These are phyloP conservation scores for Pezicula neosporulosa DNA, from an alignment of 2,329 filamentous ascomycete genomes.

Conservation along the genomic window DNA sequence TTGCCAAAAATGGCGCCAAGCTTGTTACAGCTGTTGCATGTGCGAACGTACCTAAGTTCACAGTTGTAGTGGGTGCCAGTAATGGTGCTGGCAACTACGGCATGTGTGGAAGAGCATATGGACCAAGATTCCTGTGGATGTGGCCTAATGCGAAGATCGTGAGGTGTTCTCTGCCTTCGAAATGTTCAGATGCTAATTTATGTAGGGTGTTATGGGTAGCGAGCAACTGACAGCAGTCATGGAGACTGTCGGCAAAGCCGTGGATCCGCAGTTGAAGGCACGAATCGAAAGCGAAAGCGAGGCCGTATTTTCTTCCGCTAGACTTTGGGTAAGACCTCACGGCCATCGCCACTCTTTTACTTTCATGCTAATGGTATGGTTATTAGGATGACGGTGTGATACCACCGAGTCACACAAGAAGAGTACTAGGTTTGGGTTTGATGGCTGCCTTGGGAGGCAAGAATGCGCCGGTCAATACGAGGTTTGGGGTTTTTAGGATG, in stretches of 20 bases:
- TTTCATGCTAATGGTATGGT: conserved; percentile 5
- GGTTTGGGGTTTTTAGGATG: conserved; percentile 83
- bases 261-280: conserved; percentile 75
- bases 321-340: conserved; percentile 65
- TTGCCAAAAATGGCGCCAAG: conserved; percentile 97
- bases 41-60: conserved; percentile 93
- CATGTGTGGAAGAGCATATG: conserved; percentile 95
- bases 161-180: background rate
- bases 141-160: conserved; percentile 92
- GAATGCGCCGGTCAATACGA: conserved; percentile 58
- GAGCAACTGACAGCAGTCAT: conserved; percentile 92
- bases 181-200: background rate
- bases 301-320: conserved; percentile 80
- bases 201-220: conserved; percentile 80
- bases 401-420: conserved; percentile 70
- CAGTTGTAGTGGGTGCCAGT: conserved; percentile 88
- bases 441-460: conserved; percentile 68
- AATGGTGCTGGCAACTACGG: conserved; percentile 97
- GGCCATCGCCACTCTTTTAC: conserved; percentile 1
- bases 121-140: conserved; percentile 89
- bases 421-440: conserved; percentile 69
- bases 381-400: conserved; percentile 73
- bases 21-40: conserved; percentile 93
- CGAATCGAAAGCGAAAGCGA: conserved; percentile 90
- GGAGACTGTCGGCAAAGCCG: conserved; percentile 84